Conservation (phyloP, 202 grass and related monocot genomes). For the Miscanthus sacchariflorus region DNA sequence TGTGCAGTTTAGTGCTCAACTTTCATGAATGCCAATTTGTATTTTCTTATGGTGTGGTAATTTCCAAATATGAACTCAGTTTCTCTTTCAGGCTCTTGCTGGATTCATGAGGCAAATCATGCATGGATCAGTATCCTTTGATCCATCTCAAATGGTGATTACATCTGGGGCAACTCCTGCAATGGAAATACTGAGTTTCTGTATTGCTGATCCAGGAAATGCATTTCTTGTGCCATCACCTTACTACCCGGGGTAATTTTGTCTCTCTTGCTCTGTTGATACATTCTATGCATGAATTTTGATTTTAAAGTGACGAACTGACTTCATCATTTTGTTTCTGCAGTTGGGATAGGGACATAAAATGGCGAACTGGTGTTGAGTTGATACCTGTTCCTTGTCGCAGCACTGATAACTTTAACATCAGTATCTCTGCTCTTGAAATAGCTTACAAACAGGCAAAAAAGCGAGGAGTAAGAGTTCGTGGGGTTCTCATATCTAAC, state of each 20-base stretch:
- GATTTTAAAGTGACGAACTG: constrained; percentile 12
- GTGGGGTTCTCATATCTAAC: constrained; percentile 92
- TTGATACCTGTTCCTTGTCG: constrained; percentile 96
- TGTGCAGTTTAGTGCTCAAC: background rate
- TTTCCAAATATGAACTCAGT: constrained; percentile 39
- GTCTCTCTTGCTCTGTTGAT: constrained; percentile 25
- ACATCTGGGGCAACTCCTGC: constrained; percentile 93
- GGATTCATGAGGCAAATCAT: constrained; percentile 91
- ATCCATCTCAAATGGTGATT: constrained; percentile 90
- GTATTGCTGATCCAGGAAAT: constrained; percentile 97
- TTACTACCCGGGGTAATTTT: constrained; percentile 93
- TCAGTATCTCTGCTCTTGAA: constrained; percentile 82
- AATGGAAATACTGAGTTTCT: constrained; percentile 95
- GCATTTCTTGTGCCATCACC: constrained; percentile 99
- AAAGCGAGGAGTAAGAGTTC: constrained; percentile 88
- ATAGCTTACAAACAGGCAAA: constrained; percentile 90
- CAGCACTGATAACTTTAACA: constrained; percentile 90
- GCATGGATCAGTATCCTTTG: constrained; percentile 74
- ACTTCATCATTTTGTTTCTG: constrained; percentile 23
- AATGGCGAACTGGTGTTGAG: constrained; percentile 90
- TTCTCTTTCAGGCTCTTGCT: constrained; percentile 75
- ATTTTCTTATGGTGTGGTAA: background rate
- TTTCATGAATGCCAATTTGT: background rate
- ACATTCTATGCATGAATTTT: background rate
- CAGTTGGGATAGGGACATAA: constrained; percentile 98